Percentiles rank a stretch among this genome's conserved stretches.
Conservation (phyloP, 345 rosid genomes). For the Corchorus olitorius region DNA sequence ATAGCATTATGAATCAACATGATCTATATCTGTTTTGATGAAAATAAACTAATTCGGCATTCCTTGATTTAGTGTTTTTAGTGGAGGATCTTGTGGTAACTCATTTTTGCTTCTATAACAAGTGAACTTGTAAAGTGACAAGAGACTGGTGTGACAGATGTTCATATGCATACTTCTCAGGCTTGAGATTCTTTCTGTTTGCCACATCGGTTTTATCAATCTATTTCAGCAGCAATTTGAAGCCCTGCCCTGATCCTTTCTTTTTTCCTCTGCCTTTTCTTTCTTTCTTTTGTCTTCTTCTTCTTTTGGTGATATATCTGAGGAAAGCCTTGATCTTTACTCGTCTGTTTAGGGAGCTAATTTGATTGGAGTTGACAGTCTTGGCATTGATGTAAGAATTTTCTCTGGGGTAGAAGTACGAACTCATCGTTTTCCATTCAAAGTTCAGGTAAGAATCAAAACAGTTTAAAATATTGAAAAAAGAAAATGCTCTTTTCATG, state of each 20-base stretch:
- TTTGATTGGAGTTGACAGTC: constrained; percentile 85
- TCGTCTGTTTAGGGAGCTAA: constrained; percentile 56
- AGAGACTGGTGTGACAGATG: neutral
- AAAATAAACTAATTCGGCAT: neutral
- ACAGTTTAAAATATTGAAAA: constrained; percentile 1
- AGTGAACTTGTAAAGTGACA: neutral
- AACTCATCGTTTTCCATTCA: constrained; percentile 95
- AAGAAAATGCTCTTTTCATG: neutral
- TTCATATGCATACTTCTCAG: neutral
- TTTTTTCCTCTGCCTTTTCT: too few relatives aligned
- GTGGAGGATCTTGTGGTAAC: neutral
- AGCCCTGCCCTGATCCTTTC: neutral
- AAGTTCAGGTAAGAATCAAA: constrained; percentile 53
- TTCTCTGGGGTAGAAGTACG: constrained; percentile 65
- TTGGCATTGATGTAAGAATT: constrained; percentile 88
- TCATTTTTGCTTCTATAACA: neutral
- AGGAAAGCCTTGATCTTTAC: neutral
- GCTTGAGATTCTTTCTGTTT: neutral
- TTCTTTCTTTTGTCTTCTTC: too few relatives aligned
- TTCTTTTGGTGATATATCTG: too few relatives aligned
- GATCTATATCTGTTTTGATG: neutral
- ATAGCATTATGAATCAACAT: neutral
- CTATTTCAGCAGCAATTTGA: constrained; percentile 12
- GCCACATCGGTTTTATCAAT: neutral
- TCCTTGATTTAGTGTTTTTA: too few relatives aligned